Evolutionary conservation across 2,329 filamentous ascomycete genomes (phyloP), one percentile per base, ranked within the genome.

Genomic region (Parasarocladium wereldwijsianum): DNA sequence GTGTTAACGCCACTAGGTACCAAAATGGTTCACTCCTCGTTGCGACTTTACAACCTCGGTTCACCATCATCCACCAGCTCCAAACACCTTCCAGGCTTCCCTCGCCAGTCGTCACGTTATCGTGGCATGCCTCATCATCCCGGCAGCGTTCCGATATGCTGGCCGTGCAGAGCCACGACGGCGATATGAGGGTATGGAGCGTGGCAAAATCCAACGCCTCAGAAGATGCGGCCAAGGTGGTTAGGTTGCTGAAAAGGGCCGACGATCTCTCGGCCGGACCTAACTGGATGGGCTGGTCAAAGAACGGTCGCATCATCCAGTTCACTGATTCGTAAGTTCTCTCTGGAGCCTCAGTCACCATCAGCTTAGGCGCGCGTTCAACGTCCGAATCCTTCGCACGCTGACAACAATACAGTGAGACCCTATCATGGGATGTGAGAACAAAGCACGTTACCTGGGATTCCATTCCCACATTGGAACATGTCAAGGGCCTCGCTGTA

Each of bases 271-370:
- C 72, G 19, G 58, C 72, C 3, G 84, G 84, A 2, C 78, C 82
- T 21, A 93, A 93, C 49, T 98, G 90, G 90, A 86, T 94, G 64
- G 80, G 76, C 13, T 98, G 90, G 90, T 96, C 90, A 0, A 96
- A 94, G 57, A 96, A 93, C 58, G 90, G 90, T 22, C 79, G 86
- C 40, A 85, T 98, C 40, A 75, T 98, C 38, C 90, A 98, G 54
- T 86, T 76, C 53, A 80, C 82, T 5, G 84, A 94, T 54, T 75
- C 77, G 86, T 93, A 64, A 60, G 82, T 71, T 32, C 20, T 30
- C 23, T 18, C 13, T 23, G 18, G 33, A 29, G 22, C 31, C 31
- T 36, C 31, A 20, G 23, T 38, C 34, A 39, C 36, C 35, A 34
- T 32, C 39, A 36, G 29, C 37, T 39, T 54, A 60, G 47, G 54